phyloP scores from a whole-genome alignment of 345 rosid species.

The Melastoma malabathricum region DNA sequence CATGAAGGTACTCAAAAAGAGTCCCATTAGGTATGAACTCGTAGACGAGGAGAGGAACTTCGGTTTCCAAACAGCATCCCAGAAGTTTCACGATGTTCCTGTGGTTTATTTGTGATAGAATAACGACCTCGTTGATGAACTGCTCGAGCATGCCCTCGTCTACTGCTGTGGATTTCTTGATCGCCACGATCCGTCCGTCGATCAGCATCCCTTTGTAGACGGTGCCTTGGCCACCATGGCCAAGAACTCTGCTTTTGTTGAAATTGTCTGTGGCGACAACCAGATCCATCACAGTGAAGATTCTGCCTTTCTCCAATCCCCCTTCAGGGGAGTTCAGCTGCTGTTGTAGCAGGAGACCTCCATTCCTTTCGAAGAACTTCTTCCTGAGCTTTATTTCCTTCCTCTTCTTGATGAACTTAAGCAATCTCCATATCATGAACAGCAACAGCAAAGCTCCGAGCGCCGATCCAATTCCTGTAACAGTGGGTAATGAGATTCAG shows the following conservation, averaged over 20 bases:
- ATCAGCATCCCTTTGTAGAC: constrained; percentile 11
- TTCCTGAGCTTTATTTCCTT: constrained; percentile 1
- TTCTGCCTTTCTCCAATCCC: background rate
- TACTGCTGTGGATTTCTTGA: no score
- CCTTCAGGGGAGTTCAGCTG: background rate
- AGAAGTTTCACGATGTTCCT: no score
- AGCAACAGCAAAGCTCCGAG: background rate
- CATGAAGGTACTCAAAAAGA: constrained; percentile 6
- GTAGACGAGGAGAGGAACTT: no score
- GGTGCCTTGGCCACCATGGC: constrained; percentile 13
- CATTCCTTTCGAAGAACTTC: constrained; percentile 8
- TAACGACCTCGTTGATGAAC: no score
- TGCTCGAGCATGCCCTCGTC: no score
- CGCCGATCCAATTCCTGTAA: constrained; percentile 1
- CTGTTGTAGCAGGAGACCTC: constrained; percentile 5
- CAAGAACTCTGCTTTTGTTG: constrained; percentile 5
- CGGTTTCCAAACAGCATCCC: no score
- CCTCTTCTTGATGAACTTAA: background rate
- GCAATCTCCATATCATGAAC: background rate
- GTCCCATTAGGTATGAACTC: constrained; percentile 10
- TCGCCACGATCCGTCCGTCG: no score
- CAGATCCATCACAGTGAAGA: constrained; percentile 4
- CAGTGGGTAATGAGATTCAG: no score
- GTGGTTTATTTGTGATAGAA: no score
- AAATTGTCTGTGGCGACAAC: constrained; percentile 7